A percentile compares a stretch with the other conserved stretches of the same genome.
These are phyloP conservation scores for Leavenworthia alabamica DNA, from an alignment of 345 rosid genomes.

Conservation along the genomic window DNA sequence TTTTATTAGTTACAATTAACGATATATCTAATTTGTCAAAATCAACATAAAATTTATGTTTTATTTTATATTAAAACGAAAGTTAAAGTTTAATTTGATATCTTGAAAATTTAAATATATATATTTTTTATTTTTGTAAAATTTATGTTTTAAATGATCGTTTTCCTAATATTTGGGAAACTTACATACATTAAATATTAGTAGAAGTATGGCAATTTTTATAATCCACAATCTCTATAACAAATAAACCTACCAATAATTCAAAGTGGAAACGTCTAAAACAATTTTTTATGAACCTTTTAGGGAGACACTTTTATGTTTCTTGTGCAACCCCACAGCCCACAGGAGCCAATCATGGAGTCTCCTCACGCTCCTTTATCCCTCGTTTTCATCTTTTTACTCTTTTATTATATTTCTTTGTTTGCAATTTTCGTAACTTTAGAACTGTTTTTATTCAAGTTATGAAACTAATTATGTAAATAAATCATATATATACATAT, in stretches of 20 bases:
- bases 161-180: too few relatives aligned
- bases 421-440: neutral
- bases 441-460: neutral
- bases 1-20: too few relatives aligned
- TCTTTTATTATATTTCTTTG: neutral
- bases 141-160: too few relatives aligned
- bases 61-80: too few relatives aligned
- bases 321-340: neutral
- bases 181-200: too few relatives aligned
- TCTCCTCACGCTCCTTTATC: neutral
- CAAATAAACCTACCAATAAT: neutral
- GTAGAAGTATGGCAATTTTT: neutral
- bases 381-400: neutral
- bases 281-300: neutral
- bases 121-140: too few relatives aligned
- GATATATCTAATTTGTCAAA: too few relatives aligned
- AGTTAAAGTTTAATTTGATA: too few relatives aligned
- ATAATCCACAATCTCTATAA: neutral
- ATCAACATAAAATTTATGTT: too few relatives aligned
- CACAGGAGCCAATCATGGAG: conserved; percentile 1
- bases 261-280: neutral
- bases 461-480: neutral
- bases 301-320: conserved; percentile 10
- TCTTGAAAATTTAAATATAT: too few relatives aligned
- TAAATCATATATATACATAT: neutral